Percentiles rank a stretch among this genome's conserved stretches.
Evolutionary conservation across 495 filamentous ascomycete genomes (phyloP).

Genomic region (Diplogelasinospora grovesii): DNA sequence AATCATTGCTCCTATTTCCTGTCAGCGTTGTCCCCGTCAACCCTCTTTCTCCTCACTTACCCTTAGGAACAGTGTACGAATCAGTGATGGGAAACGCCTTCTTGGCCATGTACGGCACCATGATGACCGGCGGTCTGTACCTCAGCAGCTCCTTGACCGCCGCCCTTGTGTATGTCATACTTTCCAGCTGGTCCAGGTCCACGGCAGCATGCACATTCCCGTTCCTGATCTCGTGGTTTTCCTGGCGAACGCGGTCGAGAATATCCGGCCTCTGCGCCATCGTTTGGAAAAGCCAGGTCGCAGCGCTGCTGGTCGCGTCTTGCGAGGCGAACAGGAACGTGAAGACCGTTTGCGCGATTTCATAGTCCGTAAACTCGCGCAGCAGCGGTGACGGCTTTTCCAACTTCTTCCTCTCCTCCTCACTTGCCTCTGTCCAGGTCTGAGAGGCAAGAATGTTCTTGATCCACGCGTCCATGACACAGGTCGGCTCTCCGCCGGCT

Average conservation of each 20-base stretch:
- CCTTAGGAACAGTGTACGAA: constrained; percentile 57
- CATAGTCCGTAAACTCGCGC: constrained; percentile 76
- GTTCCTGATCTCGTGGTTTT: constrained; percentile 70
- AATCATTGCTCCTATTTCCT: constrained; percentile 24
- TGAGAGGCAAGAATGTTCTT: constrained; percentile 73
- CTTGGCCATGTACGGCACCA: constrained; percentile 91
- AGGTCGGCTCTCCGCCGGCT: constrained; percentile 71
- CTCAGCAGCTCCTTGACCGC: constrained; percentile 86
- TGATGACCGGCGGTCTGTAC: constrained; percentile 88
- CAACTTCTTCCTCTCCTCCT: constrained; percentile 56
- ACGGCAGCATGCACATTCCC: constrained; percentile 65
- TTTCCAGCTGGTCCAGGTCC: constrained; percentile 71
- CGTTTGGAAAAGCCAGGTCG: constrained; percentile 85
- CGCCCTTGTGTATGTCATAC: constrained; percentile 78
- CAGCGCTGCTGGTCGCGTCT: constrained; percentile 83
- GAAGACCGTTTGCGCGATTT: constrained; percentile 86
- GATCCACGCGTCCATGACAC: constrained; percentile 89
- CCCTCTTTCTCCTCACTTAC: no score
- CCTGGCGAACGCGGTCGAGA: constrained; percentile 76
- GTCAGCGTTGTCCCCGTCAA: no score
- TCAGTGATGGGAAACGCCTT: constrained; percentile 84
- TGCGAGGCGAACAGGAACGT: constrained; percentile 95
- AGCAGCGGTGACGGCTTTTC: constrained; percentile 74
- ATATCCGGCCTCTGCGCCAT: constrained; percentile 84
- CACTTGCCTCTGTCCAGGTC: constrained; percentile 59